phyloP scores from a whole-genome alignment of 2,329 filamentous ascomycete species.

The Colletotrichum caudatum region DNA sequence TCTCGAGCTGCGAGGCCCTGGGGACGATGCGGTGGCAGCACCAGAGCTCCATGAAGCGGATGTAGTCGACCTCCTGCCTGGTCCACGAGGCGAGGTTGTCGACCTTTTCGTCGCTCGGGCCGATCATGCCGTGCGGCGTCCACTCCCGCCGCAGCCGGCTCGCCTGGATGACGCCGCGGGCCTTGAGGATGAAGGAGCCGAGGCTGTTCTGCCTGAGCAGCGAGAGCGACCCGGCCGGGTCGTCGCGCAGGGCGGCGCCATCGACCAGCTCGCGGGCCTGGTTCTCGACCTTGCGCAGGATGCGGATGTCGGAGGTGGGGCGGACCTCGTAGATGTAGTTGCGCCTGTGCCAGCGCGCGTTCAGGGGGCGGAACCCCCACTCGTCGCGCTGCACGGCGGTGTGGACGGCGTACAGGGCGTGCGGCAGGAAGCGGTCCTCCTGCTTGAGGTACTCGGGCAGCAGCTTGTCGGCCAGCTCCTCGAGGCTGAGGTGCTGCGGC shows the following conservation, averaged over 20 bases:
- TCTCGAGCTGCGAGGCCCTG: conserved; percentile 40
- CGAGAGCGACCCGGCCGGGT: conserved; percentile 25
- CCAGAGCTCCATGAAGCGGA: conserved; percentile 79
- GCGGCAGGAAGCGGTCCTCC: conserved; percentile 55
- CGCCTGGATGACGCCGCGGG: conserved; percentile 62
- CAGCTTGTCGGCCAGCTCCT: conserved; percentile 62
- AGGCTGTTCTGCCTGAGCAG: conserved; percentile 50
- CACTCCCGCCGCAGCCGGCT: conserved; percentile 63
- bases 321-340: conserved; percentile 57
- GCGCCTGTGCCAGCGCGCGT: conserved; percentile 49
- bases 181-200: conserved; percentile 61
- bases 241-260: conserved; percentile 43
- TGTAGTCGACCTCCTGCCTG: conserved; percentile 64
- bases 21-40: conserved; percentile 48
- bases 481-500: conserved; percentile 61
- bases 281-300: conserved; percentile 62
- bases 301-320: conserved; percentile 57
- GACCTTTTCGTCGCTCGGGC: conserved; percentile 48
- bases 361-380: conserved; percentile 68
- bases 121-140: conserved; percentile 64
- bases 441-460: conserved; percentile 53
- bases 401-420: conserved; percentile 77
- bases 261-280: conserved; percentile 68
- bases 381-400: conserved; percentile 71
- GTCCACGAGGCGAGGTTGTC: conserved; percentile 55